These are phyloP conservation scores for Coleophoma eucalyptorum DNA, from an alignment of 2,329 filamentous ascomycete genomes.

Conservation along the genomic window DNA sequence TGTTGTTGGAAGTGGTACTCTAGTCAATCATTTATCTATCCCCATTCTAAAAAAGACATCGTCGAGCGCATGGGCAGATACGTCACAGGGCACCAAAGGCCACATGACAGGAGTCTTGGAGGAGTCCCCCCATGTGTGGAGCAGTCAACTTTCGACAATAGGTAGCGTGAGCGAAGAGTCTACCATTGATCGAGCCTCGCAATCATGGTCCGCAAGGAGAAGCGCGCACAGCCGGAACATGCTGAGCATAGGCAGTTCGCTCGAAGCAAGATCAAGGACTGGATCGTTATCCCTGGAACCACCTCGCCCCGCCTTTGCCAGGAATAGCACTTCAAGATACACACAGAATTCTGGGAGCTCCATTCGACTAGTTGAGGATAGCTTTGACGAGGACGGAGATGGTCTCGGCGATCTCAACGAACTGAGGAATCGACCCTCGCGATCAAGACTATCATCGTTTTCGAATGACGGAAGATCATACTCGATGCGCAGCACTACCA, in stretches of 20 bases:
- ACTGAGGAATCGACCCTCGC: slow-evolving; percentile 48
- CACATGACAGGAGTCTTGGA: slow-evolving; percentile 36
- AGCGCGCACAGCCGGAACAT: slow-evolving; percentile 47
- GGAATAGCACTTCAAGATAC: slow-evolving; percentile 21
- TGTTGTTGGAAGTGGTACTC: slow-evolving; percentile 21
- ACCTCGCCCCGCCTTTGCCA: slow-evolving; percentile 39
- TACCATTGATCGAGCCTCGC: slow-evolving; percentile 39
- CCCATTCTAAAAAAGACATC: slow-evolving; percentile 11
- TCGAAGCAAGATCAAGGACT: slow-evolving; percentile 11
- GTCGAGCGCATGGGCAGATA: slow-evolving; percentile 29
- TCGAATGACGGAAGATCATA: slow-evolving; percentile 35
- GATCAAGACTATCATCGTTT: slow-evolving; percentile 47
- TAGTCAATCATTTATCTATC: slow-evolving; percentile 16
- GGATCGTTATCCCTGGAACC: slow-evolving; percentile 40
- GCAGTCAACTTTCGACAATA: slow-evolving; percentile 60
- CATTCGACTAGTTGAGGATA: slow-evolving; percentile 46
- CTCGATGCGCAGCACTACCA: slow-evolving; percentile 28
- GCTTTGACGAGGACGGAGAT: slow-evolving; percentile 60
- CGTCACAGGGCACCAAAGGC: slow-evolving; percentile 15
- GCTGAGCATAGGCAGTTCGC: slow-evolving; percentile 52
- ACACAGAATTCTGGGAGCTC: slow-evolving; percentile 8
- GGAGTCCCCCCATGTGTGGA: slow-evolving; percentile 54
- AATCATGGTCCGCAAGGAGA: slow-evolving; percentile 41
- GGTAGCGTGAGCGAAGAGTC: slow-evolving; percentile 56
- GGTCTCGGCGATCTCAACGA: slow-evolving; percentile 57